Conservation (phyloP, 2,329 filamentous ascomycete species). For the Microdochium nivale region DNA sequence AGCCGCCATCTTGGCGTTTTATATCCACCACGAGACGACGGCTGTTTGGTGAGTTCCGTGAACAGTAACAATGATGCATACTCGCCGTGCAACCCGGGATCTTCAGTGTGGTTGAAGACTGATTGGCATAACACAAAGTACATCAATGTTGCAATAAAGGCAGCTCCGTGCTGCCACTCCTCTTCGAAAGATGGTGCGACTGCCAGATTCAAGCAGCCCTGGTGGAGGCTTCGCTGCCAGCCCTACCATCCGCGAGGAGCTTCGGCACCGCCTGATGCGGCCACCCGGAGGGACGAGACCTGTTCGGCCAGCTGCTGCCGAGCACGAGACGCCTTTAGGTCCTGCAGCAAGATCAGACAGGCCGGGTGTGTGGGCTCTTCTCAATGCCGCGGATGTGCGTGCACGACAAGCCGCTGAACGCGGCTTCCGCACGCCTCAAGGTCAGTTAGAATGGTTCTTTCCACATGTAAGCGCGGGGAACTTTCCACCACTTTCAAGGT, state of each 20-base stretch:
- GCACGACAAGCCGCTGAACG: slow-evolving; percentile 9
- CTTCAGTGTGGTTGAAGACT: too few species aligned
- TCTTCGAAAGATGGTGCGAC: background rate
- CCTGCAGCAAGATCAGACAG: background rate
- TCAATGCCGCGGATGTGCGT: slow-evolving; percentile 1
- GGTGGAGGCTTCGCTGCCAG: background rate
- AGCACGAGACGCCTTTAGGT: background rate
- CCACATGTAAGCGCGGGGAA: too few species aligned
- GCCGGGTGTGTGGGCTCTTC: slow-evolving; percentile 2
- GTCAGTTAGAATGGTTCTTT: slow-evolving; percentile 6
- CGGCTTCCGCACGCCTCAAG: slow-evolving; percentile 13
- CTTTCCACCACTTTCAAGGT: too few species aligned
- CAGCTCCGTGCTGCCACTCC: background rate
- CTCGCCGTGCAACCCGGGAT: background rate
- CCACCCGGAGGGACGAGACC: background rate
- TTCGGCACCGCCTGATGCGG: background rate
- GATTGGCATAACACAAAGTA: background rate
- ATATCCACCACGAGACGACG: background rate
- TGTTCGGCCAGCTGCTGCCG: background rate
- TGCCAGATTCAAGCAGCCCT: background rate
- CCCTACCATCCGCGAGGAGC: background rate
- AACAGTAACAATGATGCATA: background rate
- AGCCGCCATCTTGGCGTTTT: background rate
- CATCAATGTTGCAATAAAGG: background rate
- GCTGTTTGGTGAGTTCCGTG: background rate